A percentile compares a stretch with the other conserved stretches of the same genome.
Conservation (phyloP, 768 basidiomycete genomes). For the Cyclocybe aegerita region DNA sequence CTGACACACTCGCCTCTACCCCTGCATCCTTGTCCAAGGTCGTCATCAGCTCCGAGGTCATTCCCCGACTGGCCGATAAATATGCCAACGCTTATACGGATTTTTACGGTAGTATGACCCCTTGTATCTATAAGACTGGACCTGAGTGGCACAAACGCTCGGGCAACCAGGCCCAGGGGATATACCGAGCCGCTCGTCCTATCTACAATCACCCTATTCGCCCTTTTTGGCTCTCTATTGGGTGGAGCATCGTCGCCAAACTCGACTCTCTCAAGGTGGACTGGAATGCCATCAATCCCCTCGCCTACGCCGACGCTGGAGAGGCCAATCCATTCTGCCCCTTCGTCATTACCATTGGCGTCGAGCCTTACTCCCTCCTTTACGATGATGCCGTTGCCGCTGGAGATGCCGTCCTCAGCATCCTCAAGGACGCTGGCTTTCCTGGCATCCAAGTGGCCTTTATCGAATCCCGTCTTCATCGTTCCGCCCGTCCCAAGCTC, state of each 20-base stretch:
- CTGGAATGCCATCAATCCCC: constrained; percentile 30
- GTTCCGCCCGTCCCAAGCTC: constrained; percentile 24
- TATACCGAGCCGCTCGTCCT: constrained; percentile 23
- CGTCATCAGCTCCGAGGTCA: no score
- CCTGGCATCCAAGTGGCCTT: constrained; percentile 32
- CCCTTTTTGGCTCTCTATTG: constrained; percentile 22
- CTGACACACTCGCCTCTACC: no score
- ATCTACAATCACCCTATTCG: constrained; percentile 26
- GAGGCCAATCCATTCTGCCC: constrained; percentile 16
- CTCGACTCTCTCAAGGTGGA: constrained; percentile 25
- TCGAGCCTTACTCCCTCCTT: constrained; percentile 26
- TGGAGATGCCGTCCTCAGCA: constrained; percentile 20
- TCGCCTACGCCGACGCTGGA: constrained; percentile 27
- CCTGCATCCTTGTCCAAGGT: no score
- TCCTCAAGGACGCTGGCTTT: constrained; percentile 27
- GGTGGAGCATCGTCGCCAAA: constrained; percentile 15
- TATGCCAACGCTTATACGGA: constrained; percentile 21
- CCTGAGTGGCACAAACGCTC: constrained; percentile 21
- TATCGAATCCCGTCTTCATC: constrained; percentile 24
- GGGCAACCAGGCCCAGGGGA: constrained; percentile 14
- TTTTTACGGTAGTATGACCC: constrained; percentile 24
- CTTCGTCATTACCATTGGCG: constrained; percentile 30
- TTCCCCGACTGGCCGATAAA: background rate
- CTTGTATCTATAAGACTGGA: constrained; percentile 28
- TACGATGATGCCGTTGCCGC: constrained; percentile 23